phyloP scores from a whole-genome alignment of 495 filamentous ascomycete genomes.

The Penicillium soppii region DNA sequence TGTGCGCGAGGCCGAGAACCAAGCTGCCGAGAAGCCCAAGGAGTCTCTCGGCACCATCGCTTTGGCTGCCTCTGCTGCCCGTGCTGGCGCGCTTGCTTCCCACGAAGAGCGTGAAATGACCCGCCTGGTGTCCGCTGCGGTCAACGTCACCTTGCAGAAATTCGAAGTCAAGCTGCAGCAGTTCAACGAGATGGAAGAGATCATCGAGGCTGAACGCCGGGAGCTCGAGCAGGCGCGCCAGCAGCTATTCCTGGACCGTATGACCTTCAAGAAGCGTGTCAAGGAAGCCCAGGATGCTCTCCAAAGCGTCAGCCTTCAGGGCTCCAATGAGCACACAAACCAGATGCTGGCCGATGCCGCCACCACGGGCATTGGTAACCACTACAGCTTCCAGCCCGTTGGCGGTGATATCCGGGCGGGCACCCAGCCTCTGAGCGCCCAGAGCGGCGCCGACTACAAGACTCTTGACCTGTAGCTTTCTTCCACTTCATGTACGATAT shows the following conservation, averaged over 20 bases:
- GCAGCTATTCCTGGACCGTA: conserved; percentile 87
- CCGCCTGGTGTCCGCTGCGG: conserved; percentile 76
- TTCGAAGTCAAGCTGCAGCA: conserved; percentile 84
- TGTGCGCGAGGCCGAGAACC: conserved; percentile 27
- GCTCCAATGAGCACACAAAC: conserved; percentile 54
- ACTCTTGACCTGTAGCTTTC: conserved; percentile 45
- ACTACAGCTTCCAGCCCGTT: conserved; percentile 59
- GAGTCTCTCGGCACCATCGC: conserved; percentile 70
- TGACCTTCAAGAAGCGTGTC: conserved; percentile 85
- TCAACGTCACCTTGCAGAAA: conserved; percentile 82
- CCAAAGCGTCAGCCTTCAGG: conserved; percentile 56
- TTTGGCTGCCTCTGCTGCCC: conserved; percentile 79
- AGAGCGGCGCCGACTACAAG: conserved; percentile 52
- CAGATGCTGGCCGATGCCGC: conserved; percentile 49
- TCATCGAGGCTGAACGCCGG: conserved; percentile 85
- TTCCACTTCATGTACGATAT: conserved; percentile 30
- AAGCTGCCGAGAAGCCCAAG: conserved; percentile 30
- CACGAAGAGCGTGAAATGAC: conserved; percentile 97
- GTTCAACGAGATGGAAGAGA: conserved; percentile 92
- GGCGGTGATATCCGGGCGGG: conserved; percentile 42
- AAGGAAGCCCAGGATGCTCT: conserved; percentile 78
- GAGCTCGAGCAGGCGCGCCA: conserved; percentile 89
- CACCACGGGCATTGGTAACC: conserved; percentile 49
- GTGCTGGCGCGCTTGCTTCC: conserved; percentile 82
- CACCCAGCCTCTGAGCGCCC: conserved; percentile 65